phyloP scores from a whole-genome alignment of 2,329 filamentous ascomycete genomes.

The Colletotrichum lentis region DNA sequence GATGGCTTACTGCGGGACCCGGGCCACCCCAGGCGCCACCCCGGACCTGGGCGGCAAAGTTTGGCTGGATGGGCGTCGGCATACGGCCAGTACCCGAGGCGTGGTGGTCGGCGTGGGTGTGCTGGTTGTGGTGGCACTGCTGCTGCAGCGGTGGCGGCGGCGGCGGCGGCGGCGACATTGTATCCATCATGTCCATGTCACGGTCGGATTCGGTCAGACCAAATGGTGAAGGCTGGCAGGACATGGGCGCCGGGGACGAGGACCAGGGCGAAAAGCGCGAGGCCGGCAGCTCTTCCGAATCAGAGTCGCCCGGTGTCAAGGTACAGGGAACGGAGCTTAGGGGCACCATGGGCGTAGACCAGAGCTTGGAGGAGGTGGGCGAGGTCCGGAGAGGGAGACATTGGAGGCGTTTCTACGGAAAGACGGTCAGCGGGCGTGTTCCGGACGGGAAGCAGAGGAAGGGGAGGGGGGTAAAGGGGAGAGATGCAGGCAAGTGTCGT shows the following conservation, averaged over 20 bases:
- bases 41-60: constrained; percentile 63
- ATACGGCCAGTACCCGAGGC: constrained; percentile 55
- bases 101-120: constrained; percentile 6
- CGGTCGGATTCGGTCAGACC: constrained; percentile 43
- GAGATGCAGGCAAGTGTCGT: constrained; percentile 40
- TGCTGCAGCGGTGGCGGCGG: constrained; percentile 46
- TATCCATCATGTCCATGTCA: constrained; percentile 60
- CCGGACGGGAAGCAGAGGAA: neutral
- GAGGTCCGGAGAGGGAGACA: constrained; percentile 60
- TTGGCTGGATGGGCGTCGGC: constrained; percentile 68
- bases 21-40: constrained; percentile 58
- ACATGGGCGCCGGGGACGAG: constrained; percentile 41
- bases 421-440: constrained; percentile 4
- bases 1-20: constrained; percentile 43
- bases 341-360: constrained; percentile 32
- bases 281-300: constrained; percentile 50
- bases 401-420: constrained; percentile 62
- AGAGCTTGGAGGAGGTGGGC: constrained; percentile 49
- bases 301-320: constrained; percentile 53
- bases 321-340: constrained; percentile 38
- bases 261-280: constrained; percentile 48
- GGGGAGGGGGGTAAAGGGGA: neutral
- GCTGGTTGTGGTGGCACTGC: constrained; percentile 44
- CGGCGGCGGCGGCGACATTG: constrained; percentile 43
- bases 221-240: constrained; percentile 41